Percentiles rank a stretch among this genome's conserved stretches.
These are phyloP conservation scores for Grifola frondosa DNA, from an alignment of 1,284 basidiomycete species.

Conservation along the genomic window DNA sequence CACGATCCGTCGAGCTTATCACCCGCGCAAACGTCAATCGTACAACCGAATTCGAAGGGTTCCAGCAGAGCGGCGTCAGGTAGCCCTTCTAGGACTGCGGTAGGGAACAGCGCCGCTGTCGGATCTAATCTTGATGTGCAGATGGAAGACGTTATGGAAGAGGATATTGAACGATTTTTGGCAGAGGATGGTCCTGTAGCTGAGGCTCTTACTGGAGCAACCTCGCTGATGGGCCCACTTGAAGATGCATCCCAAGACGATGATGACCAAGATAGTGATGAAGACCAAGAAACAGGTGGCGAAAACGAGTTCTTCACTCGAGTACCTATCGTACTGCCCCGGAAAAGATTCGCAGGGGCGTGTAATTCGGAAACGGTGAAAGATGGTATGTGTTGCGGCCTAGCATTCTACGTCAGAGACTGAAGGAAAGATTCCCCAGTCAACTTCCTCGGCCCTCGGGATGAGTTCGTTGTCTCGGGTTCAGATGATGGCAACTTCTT, in stretches of 20 bases:
- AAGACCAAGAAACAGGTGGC: conserved; percentile 37
- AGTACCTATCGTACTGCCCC: conserved; percentile 70
- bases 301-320: conserved; percentile 32
- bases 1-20: conserved; percentile 11
- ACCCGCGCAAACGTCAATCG: conserved; percentile 7
- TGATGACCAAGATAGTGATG: conserved; percentile 26
- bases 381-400: conserved; percentile 62
- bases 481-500: conserved; percentile 89
- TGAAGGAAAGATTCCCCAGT: conserved; percentile 44
- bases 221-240: too few species aligned
- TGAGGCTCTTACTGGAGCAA: conserved; percentile 5
- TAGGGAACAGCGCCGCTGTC: not conserved
- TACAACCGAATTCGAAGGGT: conserved; percentile 12
- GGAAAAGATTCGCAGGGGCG: conserved; percentile 66
- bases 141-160: conserved; percentile 24
- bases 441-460: conserved; percentile 78
- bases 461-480: conserved; percentile 83
- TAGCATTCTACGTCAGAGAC: not conserved
- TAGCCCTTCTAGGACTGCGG: not conserved
- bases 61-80: too few species aligned
- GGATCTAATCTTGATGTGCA: not conserved
- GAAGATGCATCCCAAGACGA: conserved; percentile 15
- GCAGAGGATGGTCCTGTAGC: conserved; percentile 8
- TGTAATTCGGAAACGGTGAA: conserved; percentile 88
- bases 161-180: conserved; percentile 28